Conservation (phyloP, 2,329 filamentous ascomycete genomes). For the Colletotrichum melonis region DNA sequence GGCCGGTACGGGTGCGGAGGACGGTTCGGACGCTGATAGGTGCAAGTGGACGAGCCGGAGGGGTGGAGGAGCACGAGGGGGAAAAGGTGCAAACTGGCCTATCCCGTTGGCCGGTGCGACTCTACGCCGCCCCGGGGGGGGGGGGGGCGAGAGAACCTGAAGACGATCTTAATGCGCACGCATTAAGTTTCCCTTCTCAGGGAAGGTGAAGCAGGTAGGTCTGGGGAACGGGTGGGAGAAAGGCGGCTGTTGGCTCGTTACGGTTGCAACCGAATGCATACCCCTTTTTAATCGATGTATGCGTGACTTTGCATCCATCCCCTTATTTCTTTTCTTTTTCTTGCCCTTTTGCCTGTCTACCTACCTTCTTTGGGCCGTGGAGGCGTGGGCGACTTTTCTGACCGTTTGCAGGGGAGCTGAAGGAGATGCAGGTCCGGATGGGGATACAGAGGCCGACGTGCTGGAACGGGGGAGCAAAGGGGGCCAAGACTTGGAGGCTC, state of each 20-base stretch:
- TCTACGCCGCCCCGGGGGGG: neutral
- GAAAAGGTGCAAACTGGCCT: conserved; percentile 2
- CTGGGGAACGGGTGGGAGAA: neutral
- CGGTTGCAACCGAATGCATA: conserved; percentile 15
- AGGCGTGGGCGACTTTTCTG: conserved; percentile 1
- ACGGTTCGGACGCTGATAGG: conserved; percentile 28
- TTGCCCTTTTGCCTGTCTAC: too few relatives aligned
- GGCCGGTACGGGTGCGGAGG: conserved; percentile 11
- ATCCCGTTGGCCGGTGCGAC: conserved; percentile 9
- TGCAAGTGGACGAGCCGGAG: conserved; percentile 19
- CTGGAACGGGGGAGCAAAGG: conserved; percentile 2
- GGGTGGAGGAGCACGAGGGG: neutral
- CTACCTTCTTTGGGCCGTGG: neutral
- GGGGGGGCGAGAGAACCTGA: neutral
- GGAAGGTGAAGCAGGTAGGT: neutral
- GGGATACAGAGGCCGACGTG: conserved; percentile 14
- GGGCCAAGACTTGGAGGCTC: neutral
- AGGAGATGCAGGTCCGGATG: conserved; percentile 20
- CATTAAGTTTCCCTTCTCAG: conserved; percentile 17
- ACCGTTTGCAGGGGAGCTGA: conserved; percentile 27
- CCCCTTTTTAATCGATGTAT: neutral
- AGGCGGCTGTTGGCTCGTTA: conserved; percentile 17
- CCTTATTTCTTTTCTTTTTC: neutral
- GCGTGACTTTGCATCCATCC: neutral
- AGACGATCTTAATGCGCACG: conserved; percentile 18